A percentile compares a stretch with the other conserved stretches of the same genome.
Evolutionary conservation across 768 basidiomycete genomes (phyloP).

Genomic region (Leccinum imitatum): DNA sequence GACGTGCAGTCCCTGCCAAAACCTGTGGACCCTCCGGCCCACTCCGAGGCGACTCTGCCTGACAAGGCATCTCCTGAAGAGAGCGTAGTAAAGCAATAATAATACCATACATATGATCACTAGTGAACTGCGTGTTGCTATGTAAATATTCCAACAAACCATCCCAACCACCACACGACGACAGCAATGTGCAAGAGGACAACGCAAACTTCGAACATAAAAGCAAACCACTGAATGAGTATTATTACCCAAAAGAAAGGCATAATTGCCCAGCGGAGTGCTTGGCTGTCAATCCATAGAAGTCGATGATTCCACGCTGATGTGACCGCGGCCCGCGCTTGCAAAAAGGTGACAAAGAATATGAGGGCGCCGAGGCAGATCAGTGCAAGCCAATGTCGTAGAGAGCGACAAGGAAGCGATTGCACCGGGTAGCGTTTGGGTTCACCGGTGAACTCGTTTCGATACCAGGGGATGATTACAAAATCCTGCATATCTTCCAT

Average conservation of each 20-base stretch:
- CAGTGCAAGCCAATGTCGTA: slow-evolving; percentile 68
- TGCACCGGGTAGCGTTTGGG: slow-evolving; percentile 62
- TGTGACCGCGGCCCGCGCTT: slow-evolving; percentile 56
- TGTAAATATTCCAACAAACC: slow-evolving; percentile 55
- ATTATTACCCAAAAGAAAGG: slow-evolving; percentile 66
- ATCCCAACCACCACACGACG: slow-evolving; percentile 74
- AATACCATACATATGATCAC: not conserved
- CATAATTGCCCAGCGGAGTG: slow-evolving; percentile 60
- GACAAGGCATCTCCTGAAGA: slow-evolving; percentile 2
- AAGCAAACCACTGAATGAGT: slow-evolving; percentile 65
- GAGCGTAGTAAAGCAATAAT: not conserved
- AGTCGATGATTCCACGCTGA: slow-evolving; percentile 55
- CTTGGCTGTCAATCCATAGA: slow-evolving; percentile 55
- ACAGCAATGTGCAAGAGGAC: slow-evolving; percentile 59
- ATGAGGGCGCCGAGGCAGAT: slow-evolving; percentile 49
- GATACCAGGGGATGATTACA: slow-evolving; percentile 77
- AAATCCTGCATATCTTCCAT: slow-evolving; percentile 79
- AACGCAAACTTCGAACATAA: slow-evolving; percentile 56
- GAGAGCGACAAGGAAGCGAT: slow-evolving; percentile 58
- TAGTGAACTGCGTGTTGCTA: slow-evolving; percentile 20
- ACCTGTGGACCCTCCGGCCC: not conserved
- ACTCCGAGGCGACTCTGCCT: not conserved
- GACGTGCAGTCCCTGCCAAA: slow-evolving; percentile 4
- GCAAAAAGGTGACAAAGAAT: slow-evolving; percentile 51
- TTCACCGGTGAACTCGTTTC: slow-evolving; percentile 83